phyloP scores from a whole-genome alignment of 2,329 filamentous ascomycete genomes.

The Aspergillus brasiliensis region DNA sequence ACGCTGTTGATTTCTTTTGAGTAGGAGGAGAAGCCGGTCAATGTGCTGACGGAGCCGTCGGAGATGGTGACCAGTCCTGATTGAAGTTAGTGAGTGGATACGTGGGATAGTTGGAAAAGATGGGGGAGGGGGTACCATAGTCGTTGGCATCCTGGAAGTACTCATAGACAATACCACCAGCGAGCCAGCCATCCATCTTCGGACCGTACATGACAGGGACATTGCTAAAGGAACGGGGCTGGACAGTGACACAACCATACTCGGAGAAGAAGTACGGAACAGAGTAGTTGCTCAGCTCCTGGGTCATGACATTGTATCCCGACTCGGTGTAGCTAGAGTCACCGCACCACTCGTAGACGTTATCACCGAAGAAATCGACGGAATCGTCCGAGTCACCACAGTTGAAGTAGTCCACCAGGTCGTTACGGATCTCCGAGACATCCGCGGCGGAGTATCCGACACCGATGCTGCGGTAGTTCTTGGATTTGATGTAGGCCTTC shows the following conservation, averaged over 20 bases:
- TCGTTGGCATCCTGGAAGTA: conserved; percentile 89
- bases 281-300: conserved; percentile 83
- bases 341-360: conserved; percentile 99
- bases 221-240: conserved; percentile 78
- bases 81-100: conserved; percentile 11
- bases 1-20: conserved; percentile 68
- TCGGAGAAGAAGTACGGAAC: conserved; percentile 97
- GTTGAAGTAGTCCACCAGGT: conserved; percentile 91
- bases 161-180: conserved; percentile 96
- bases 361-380: conserved; percentile 99
- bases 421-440: conserved; percentile 74
- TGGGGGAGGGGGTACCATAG: conserved; percentile 62
- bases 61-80: conserved; percentile 60
- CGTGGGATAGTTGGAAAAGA: background rate
- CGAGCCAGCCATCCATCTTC: conserved; percentile 82
- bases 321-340: conserved; percentile 74
- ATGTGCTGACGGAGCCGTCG: conserved; percentile 62
- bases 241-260: conserved; percentile 84
- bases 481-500: conserved; percentile 84
- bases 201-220: conserved; percentile 75
- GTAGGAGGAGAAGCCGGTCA: conserved; percentile 73
- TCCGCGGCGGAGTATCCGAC: conserved; percentile 96
- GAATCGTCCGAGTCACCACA: conserved; percentile 67
- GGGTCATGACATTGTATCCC: conserved; percentile 75
- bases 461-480: conserved; percentile 74